Evolutionary conservation across 2,329 filamentous ascomycete species (phyloP), one percentile per base, ranked within the genome.

Genomic region (Aureobasidium sp.): DNA sequence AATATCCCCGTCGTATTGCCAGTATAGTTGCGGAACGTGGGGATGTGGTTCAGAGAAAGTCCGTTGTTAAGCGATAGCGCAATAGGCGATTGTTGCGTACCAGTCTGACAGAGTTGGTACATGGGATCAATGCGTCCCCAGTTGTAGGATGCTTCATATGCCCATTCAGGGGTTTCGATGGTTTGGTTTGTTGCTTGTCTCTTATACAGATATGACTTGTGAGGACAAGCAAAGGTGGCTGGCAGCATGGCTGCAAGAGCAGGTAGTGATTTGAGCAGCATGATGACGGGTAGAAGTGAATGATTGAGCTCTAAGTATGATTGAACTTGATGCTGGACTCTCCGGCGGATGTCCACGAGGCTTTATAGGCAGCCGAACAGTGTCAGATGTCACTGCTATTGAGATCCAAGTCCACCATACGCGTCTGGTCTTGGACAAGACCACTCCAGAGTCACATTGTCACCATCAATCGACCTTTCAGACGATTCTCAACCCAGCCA

Each of bases 41-140:
- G 69, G n/a, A 72, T 68, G 36, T 68, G 68, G 39, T 65, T 64
- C 5, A 64, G 61, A 29, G 61, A 65, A 13, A 72, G 63, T 10
- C 65, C 67, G 3, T 61, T 69, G 27, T 69, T 67, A 34, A 76
- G 69, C 10, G 67, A 70, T 7, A 82, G 74, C 0, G 73, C 70
- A 55, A 82, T 81, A 7, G 80, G 80, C 0, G 78, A 77, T 67
- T 82, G 79, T 61, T 79, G 75, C 0, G 77, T 80, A 41, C 80
- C 79, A 16, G 74, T 78, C 64, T 81, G 79, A 71, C 80, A 82
- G 25, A 76, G 68, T 6, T 70, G 67, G 65, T 79, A 80, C 47
- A 73, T 74, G 71, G 64, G 7, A 14, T 16, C 14, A 16, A n/a
- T 37, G 63, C 41, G 59, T 14, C 73, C 75, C 76, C 76, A 78